Evolutionary conservation across 345 rosid species (phyloP).

Genomic region (Abelmoschus esculentus): DNA sequence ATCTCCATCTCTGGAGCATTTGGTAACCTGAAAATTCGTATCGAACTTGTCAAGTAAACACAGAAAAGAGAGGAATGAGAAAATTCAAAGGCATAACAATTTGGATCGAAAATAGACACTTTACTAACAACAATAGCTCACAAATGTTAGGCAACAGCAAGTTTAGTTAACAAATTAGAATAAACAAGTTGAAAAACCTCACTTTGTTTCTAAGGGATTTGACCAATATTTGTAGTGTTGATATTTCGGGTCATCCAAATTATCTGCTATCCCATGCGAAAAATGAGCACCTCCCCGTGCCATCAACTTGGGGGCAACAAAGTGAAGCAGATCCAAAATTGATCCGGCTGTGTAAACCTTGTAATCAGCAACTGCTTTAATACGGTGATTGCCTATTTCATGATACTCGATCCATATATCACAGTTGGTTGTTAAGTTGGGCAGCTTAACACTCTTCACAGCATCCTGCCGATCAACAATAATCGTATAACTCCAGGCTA

Average conservation of each 20-base stretch:
- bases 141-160: neutral
- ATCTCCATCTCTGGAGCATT: constrained; percentile 72
- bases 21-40: constrained; percentile 43
- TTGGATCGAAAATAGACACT: neutral
- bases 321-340: constrained; percentile 49
- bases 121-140: neutral
- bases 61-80: neutral
- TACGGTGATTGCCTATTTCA: constrained; percentile 40
- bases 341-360: constrained; percentile 51
- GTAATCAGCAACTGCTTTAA: constrained; percentile 47
- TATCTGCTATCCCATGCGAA: constrained; percentile 61
- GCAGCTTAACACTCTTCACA: constrained; percentile 28
- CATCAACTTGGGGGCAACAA: constrained; percentile 64
- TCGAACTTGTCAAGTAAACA: neutral
- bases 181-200: constrained; percentile 15
- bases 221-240: constrained; percentile 62
- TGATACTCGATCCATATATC: constrained; percentile 68
- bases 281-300: constrained; percentile 54
- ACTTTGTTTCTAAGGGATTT: constrained; percentile 66
- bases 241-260: constrained; percentile 59
- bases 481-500: neutral
- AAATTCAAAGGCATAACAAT: neutral
- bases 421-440: constrained; percentile 33
- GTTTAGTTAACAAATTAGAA: neutral
- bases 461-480: constrained; percentile 34